Base-by-base conservation (phyloP, 1,284 basidiomycete species). In the Cutaneotrichosporon cutaneum region DNA sequence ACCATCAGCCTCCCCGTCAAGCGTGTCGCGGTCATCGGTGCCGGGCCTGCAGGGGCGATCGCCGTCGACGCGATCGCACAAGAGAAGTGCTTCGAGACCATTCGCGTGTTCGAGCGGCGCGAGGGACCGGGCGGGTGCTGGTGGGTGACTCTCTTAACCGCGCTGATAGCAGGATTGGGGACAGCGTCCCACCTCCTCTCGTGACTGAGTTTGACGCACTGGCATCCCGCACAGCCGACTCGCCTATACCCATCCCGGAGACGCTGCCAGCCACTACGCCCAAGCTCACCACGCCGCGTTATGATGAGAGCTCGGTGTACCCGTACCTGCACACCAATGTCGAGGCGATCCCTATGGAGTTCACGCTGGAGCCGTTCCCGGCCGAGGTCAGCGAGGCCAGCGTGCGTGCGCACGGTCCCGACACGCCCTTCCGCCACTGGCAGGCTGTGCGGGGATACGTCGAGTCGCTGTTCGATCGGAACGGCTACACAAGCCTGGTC, bases 21-120 rank as follows among this genome's bases (percentile, higher is more conserved):
- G 26, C 48, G 58, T 5, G 73, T 75, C 22, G 73, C 73, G 11
- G 65, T 75, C 48, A 71, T 75, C 26, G 73, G 73, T 6, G 68
- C 66, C 8, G 73, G 73, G 0, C 70, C 73, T 9, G 61, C 68
- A 2, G 73, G 73, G 4, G 61, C 57, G 0, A 64, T 70, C 11
- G 67, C 71, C 1, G 65, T 66, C 33, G 72, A 73, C 56, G 68
- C 66, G 0, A 81, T 81, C 1, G 80, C 80, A 51, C 70, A 80
- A 11, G 61, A 62, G 33, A 26, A 62, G 14, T 47, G 53, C 3
- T 62, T 62, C 48, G 61, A 62, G 32, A 22, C 59, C 18, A 82
- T 83, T 36, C 78, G 78, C 27, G 62, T 83, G 8, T 84, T 81
- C 56, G 82, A 84, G 64, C 77, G 82, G 14, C 82, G 83, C 58